Base-by-base conservation (phyloP, 805 yeast species). In the Ogataea pilisensis region DNA sequence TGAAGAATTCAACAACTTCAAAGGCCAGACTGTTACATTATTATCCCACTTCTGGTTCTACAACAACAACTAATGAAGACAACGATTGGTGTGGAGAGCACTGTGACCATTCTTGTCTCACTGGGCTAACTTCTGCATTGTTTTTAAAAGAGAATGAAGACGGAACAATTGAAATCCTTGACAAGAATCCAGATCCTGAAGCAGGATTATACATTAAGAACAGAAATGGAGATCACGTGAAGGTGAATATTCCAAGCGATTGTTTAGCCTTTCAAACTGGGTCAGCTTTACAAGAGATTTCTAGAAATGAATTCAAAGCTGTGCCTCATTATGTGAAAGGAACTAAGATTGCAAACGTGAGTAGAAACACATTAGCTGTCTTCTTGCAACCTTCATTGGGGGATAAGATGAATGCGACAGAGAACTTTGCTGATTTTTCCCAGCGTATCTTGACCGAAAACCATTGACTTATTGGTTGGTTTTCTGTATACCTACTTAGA, bases 221-320 rank as follows among this genome's bases (percentile, higher is more conserved):
- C 51, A 61, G 83, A 20, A 54, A 53, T 8, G 73, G 75, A 9
- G 55, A 62, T 3, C 53, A 65, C 6, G 73, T 72, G 16, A 70
- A 76, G 44, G 80, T 78, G n/a, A 54, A 59, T 20, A 77, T 78
- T 26, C 83, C 84, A 0, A 45, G 51, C 5, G 75, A 77, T 45
- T 73, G 80, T 49, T 51, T 78, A 19, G 83, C 82, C 1, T 78
- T 78, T 54, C 83, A 78, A 51, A 75, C 81, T 2, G 85, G 85
- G 2, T 64, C 75, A 7, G 75, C 82, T 1, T 59, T 78, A 22
- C 71, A 76, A 49, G 75, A 69, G 36, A 69, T 77, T 14, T 70
- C 80, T 1, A 45, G 57, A n/a, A 68, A 68, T 16, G 57, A 58
- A 22, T 76, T 78, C 56, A 73, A 68, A 49, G 82, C 82, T 3